Evolutionary conservation across 371 early-diverging fungal species (phyloP), one percentile per base, ranked within the genome.

Genomic region (Mortierella sp.): DNA sequence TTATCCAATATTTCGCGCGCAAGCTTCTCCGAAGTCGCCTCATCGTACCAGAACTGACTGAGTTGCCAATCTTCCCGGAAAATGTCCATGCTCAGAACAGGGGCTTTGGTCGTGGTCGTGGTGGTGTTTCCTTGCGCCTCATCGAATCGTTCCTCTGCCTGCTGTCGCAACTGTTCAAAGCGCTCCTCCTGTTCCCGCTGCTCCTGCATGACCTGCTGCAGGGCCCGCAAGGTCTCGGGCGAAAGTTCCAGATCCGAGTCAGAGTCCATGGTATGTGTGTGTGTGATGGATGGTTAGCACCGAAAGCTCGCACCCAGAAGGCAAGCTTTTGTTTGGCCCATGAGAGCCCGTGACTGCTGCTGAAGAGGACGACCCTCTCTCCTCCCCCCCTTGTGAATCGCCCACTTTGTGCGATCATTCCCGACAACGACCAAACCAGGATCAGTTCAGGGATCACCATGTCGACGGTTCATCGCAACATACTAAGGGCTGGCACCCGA

Each of bases 11-110:
- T 81, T 53, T 89, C 86, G 17, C 63, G 63, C 7, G 86, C 87
- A 17, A 91, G 48, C 24, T 64, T 78, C 7, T 79, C 63, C 21
- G 88, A 82, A 8, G 90, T 92, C 1, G 69, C 79, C 17, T 85
- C 86, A 51, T 83, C 79, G 69, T 91, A 91, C 87, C 91, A 91
- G 63, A 91, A 91, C 76, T 91, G 89, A 27, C 84, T 85, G 58
- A 91, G 72, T 46, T 81, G 90, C 92, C 91, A 92, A 66, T 91
- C 89, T 63, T 91, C 92, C 28, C 80, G 78, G 74, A 92, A 91
- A 44, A 76, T 67, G n/a, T 79, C 80, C 82, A 89, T 89, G 52
- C 77, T 67, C 47, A 88, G 52, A 25, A 58, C 51, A 19, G 64
- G 47, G n/a, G 58, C 73, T 51, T 63, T 34, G 4, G 34, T 65